These are phyloP conservation scores for Geranomyces michiganensis DNA, from an alignment of 192 early-diverging fungal genomes.

Conservation along the genomic window DNA sequence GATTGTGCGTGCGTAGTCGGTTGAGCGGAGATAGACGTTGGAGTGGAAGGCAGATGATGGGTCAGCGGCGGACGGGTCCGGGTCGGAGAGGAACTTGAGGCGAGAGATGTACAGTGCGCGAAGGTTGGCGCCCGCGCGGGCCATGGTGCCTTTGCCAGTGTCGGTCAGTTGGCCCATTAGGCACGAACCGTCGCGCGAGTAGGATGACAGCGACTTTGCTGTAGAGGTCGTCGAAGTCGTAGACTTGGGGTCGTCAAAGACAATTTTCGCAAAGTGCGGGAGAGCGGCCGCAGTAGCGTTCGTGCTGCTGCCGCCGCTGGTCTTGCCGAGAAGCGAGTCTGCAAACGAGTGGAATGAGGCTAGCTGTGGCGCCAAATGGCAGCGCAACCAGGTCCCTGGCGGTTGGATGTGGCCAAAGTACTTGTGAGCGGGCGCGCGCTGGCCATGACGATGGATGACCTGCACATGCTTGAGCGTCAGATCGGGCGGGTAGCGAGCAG, in stretches of 20 bases:
- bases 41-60: not conserved
- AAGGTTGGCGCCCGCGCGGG: constrained; percentile 48
- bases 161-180: constrained; percentile 65
- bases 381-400: constrained; percentile 28
- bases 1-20: constrained; percentile 64
- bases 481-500: constrained; percentile 42
- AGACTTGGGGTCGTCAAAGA: constrained; percentile 7
- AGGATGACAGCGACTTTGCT: not conserved
- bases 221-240: not conserved
- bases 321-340: constrained; percentile 7
- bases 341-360: constrained; percentile 35
- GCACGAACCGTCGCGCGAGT: constrained; percentile 6
- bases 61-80: not conserved
- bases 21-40: constrained; percentile 59
- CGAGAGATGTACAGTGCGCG: constrained; percentile 59
- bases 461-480: constrained; percentile 57
- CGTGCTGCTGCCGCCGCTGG: not conserved
- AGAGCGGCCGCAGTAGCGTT: not conserved
- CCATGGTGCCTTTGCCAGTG: constrained; percentile 56
- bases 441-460: constrained; percentile 53
- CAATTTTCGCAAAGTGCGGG: constrained; percentile 16
- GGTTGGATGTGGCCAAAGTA: constrained; percentile 11
- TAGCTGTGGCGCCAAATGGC: constrained; percentile 14
- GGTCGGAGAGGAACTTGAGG: constrained; percentile 25
- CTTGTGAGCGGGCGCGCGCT: constrained; percentile 44